Conservation (phyloP, 768 basidiomycete genomes). For the Amanita thiersii region DNA sequence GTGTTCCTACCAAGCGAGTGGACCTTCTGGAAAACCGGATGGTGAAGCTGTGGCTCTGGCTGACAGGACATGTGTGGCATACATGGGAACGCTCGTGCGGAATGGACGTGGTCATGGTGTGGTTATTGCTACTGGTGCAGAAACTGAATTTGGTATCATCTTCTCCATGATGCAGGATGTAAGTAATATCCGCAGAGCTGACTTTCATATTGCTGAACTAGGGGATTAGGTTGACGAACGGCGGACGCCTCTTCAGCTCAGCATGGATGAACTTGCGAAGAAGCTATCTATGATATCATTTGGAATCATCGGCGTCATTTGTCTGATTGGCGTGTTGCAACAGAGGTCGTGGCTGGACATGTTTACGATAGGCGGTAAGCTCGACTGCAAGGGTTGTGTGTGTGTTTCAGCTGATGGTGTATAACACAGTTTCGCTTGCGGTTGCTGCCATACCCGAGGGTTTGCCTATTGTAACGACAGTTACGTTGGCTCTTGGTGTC, state of each 20-base stretch:
- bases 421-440: conserved; percentile 75
- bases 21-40: conserved; percentile 23
- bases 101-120: conserved; percentile 83
- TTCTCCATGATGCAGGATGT: conserved; percentile 99
- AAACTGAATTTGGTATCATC: conserved; percentile 93
- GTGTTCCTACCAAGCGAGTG: conserved; percentile 36
- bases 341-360: conserved; percentile 89
- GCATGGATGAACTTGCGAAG: conserved; percentile 95
- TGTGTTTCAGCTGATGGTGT: neutral
- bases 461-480: conserved; percentile 93
- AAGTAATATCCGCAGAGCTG: conserved; percentile 13
- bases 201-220: conserved; percentile 23
- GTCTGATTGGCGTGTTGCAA: conserved; percentile 83
- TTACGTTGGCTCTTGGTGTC: conserved; percentile 92
- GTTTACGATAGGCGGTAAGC: conserved; percentile 96
- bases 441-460: conserved; percentile 99
- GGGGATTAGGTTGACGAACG: conserved; percentile 60
- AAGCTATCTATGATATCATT: conserved; percentile 88
- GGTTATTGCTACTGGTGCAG: conserved; percentile 78
- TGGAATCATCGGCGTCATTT: conserved; percentile 90
- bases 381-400: neutral
- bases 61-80: conserved; percentile 81
- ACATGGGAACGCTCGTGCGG: conserved; percentile 93
- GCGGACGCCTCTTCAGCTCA: conserved; percentile 85
- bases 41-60: conserved; percentile 48